Conservation (phyloP, 495 filamentous ascomycete species). For the Evernia prunastri region DNA sequence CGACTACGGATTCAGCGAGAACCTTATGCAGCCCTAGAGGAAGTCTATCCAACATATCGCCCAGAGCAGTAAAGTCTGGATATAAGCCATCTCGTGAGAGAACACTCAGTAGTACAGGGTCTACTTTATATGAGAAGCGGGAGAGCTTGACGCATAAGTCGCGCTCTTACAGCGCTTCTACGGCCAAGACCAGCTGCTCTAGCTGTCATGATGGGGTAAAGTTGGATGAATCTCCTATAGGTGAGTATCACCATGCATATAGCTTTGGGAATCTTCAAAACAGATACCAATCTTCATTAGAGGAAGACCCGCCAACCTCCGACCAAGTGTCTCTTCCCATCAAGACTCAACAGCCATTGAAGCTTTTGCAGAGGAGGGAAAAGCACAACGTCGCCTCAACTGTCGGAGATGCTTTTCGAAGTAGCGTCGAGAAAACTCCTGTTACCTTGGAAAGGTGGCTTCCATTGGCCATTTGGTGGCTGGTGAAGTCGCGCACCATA, state of each 20-base stretch:
- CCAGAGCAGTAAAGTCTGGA: not conserved
- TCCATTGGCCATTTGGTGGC: conserved; percentile 21
- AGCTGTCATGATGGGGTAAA: not conserved
- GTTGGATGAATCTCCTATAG: not conserved
- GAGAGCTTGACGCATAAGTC: not conserved
- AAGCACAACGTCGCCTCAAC: conserved; percentile 11
- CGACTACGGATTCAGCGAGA: not conserved
- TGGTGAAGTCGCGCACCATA: conserved; percentile 15
- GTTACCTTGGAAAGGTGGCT: conserved; percentile 17
- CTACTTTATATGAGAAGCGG: not conserved
- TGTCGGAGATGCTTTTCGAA: conserved; percentile 2
- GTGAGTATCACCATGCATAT: not conserved
- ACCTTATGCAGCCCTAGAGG: not conserved
- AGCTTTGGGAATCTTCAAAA: not conserved
- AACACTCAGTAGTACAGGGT: not conserved
- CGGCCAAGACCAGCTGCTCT: not conserved
- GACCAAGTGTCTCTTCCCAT: not conserved
- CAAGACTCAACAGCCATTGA: conserved; percentile 6
- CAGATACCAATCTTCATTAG: not conserved
- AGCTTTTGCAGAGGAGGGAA: conserved; percentile 7
- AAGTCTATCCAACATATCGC: not conserved
- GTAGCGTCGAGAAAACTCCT: conserved; percentile 1
- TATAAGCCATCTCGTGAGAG: not conserved
- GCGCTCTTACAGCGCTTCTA: conserved; percentile 2
- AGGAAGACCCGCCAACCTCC: not conserved